Evolutionary conservation across 768 basidiomycete genomes (phyloP).

Genomic region (Floccularia luteovirens): DNA sequence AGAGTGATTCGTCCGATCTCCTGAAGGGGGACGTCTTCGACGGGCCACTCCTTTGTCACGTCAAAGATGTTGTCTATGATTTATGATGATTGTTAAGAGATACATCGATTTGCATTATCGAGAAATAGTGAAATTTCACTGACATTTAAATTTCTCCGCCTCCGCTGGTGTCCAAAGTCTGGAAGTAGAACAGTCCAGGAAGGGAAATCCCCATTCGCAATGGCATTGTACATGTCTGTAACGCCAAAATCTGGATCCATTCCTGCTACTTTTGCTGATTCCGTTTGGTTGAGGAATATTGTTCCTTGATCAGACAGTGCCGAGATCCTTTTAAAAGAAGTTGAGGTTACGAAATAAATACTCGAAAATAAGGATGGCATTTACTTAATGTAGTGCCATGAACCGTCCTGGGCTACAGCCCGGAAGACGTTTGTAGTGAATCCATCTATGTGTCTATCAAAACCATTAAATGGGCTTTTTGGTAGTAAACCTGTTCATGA

Average conservation of each 20-base stretch:
- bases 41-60: constrained; percentile 28
- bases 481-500: constrained; percentile 4
- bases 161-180: constrained; percentile 44
- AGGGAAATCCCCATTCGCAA: constrained; percentile 43
- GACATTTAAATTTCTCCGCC: constrained; percentile 37
- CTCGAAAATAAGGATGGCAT: neutral
- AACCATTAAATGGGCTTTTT: neutral
- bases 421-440: constrained; percentile 14
- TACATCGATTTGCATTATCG: neutral
- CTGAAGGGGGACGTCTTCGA: constrained; percentile 17
- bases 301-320: constrained; percentile 9
- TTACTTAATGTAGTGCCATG: constrained; percentile 48
- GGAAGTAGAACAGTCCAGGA: constrained; percentile 53
- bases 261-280: constrained; percentile 27
- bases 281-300: constrained; percentile 25
- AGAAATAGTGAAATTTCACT: constrained; percentile 4
- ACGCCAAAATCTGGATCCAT: constrained; percentile 44
- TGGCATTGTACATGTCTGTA: constrained; percentile 49
- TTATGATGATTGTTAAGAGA: neutral
- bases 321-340: constrained; percentile 22
- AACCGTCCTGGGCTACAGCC: constrained; percentile 32
- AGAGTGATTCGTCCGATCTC: constrained; percentile 30
- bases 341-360: neutral
- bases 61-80: constrained; percentile 39
- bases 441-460: constrained; percentile 14